Percentiles rank a stretch among this genome's conserved stretches.
These are phyloP conservation scores for Papilionanthe hybrid DNA, from an alignment of 116 monocot species.

Conservation along the genomic window DNA sequence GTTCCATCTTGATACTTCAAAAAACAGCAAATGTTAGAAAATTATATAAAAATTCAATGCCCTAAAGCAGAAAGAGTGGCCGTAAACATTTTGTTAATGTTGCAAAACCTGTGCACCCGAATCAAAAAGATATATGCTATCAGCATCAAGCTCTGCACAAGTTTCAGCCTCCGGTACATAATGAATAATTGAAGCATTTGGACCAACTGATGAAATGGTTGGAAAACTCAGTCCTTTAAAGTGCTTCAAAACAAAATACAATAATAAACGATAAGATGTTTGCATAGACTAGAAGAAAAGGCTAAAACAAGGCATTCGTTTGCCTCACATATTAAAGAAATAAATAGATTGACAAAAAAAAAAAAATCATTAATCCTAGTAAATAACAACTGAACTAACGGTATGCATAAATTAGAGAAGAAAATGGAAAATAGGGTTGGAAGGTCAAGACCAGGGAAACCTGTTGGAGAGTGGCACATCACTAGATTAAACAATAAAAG, in stretches of 20 bases:
- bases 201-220: slow-evolving; percentile 95
- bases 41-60: background rate
- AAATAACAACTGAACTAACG: background rate
- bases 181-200: slow-evolving; percentile 94
- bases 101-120: slow-evolving; percentile 84
- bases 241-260: slow-evolving; percentile 31
- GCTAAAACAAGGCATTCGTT: background rate
- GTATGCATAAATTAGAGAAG: background rate
- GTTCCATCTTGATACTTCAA: slow-evolving; percentile 95
- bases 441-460: background rate
- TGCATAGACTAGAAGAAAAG: background rate
- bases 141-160: slow-evolving; percentile 88
- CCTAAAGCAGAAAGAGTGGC: background rate
- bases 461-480: background rate
- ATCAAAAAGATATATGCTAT: slow-evolving; percentile 95
- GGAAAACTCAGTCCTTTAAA: slow-evolving; percentile 96
- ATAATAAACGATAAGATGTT: background rate
- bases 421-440: background rate
- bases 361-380: background rate
- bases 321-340: background rate
- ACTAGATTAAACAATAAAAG: background rate
- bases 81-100: background rate
- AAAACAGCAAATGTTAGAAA: slow-evolving; percentile 13
- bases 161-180: slow-evolving; percentile 66
- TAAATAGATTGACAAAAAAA: background rate